These are phyloP conservation scores for Ceriops zippeliana DNA, from an alignment of 345 rosid genomes.

Conservation along the genomic window DNA sequence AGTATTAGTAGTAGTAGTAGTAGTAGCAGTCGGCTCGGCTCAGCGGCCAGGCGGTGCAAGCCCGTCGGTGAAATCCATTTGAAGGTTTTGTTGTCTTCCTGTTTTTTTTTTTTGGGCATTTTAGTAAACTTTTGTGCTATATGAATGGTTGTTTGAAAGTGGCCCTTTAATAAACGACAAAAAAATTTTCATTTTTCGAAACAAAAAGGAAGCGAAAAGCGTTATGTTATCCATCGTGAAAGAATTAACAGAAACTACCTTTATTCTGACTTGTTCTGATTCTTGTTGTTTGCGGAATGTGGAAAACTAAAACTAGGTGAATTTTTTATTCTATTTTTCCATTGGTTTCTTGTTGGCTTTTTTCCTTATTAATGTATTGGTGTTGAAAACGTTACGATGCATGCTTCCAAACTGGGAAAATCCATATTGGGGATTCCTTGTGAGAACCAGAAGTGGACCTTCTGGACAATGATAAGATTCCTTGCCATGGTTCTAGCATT, in stretches of 20 bases:
- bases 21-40: conserved; percentile 35
- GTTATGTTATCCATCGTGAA: no score
- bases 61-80: conserved; percentile 92
- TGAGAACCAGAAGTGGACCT: no score
- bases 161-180: no score
- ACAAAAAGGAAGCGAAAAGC: no score
- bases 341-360: neutral
- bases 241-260: neutral
- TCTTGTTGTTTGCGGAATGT: conserved; percentile 6
- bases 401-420: no score
- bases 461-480: no score
- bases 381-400: no score
- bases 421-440: no score
- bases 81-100: conserved; percentile 50
- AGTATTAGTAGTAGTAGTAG: conserved; percentile 32
- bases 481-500: no score
- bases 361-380: neutral
- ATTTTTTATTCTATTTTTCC: neutral
- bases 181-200: no score
- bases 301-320: neutral
- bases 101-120: neutral
- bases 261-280: neutral
- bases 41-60: conserved; percentile 46
- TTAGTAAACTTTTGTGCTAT: neutral
- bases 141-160: neutral